Conservation (phyloP, 768 basidiomycete genomes). For the Lactifluus pinguis region DNA sequence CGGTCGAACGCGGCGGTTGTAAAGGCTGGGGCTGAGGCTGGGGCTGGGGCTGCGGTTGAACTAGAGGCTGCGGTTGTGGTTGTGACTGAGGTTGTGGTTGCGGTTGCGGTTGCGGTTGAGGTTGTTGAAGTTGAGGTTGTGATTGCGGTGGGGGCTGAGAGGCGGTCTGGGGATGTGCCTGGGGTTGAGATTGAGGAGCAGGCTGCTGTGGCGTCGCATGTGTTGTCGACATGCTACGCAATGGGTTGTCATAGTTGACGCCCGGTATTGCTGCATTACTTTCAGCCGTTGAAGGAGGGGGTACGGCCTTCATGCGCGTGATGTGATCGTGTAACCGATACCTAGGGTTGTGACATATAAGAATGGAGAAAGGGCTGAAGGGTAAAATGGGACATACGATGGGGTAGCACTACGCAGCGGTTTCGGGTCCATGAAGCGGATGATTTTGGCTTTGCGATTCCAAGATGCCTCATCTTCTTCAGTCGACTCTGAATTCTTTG, state of each 20-base stretch:
- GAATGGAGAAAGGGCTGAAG: neutral
- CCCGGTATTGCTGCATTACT: neutral
- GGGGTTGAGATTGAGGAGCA: constrained; percentile 3
- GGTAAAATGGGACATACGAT: constrained; percentile 31
- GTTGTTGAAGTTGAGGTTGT: neutral
- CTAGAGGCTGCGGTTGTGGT: neutral
- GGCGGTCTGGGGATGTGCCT: neutral
- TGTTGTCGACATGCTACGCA: neutral
- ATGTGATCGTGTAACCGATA: constrained; percentile 18
- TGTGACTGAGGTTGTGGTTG: neutral
- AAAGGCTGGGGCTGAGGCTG: constrained; percentile 4
- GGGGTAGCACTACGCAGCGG: constrained; percentile 37
- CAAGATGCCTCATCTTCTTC: constrained; percentile 74
- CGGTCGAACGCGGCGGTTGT: constrained; percentile 9
- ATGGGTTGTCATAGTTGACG: constrained; percentile 3
- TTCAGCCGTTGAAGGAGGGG: neutral
- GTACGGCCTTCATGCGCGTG: neutral
- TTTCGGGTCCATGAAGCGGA: constrained; percentile 70
- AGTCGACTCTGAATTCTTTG: constrained; percentile 47
- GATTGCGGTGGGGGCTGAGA: constrained; percentile 8
- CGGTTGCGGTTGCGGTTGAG: neutral
- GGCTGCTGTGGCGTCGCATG: neutral
- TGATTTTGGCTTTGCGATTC: constrained; percentile 61
- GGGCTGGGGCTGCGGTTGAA: constrained; percentile 1
- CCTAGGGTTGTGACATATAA: neutral